Conservation (phyloP, 306 rosid species). For the Cucumis sativus region Cucumber_9930_V3 NC_026660.2:5280001-5280500, state of each 20-base stretch:
- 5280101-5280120: too few relatives aligned
- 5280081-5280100: neutral
- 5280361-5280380: constrained; percentile 39
- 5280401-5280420: constrained; percentile 62
- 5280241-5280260: constrained; percentile 26
- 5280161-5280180: neutral
- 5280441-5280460: constrained; percentile 74
- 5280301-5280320: constrained; percentile 76
- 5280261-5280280: constrained; percentile 97
- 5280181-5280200: neutral
- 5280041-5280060: neutral
- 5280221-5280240: neutral
- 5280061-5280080: neutral
- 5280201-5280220: neutral
- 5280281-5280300: constrained; percentile 91
- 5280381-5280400: constrained; percentile 66
- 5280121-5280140: neutral
- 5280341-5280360: constrained; percentile 57
- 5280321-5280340: constrained; percentile 64
- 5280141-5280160: neutral
- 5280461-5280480: constrained; percentile 96
- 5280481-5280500: constrained; percentile 81
- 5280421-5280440: constrained; percentile 83
- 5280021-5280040: neutral
- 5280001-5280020: neutral